Evolutionary conservation across 768 basidiomycete species (phyloP), one percentile per base, ranked within the genome.

Genomic region (Boletus speciosus): DNA sequence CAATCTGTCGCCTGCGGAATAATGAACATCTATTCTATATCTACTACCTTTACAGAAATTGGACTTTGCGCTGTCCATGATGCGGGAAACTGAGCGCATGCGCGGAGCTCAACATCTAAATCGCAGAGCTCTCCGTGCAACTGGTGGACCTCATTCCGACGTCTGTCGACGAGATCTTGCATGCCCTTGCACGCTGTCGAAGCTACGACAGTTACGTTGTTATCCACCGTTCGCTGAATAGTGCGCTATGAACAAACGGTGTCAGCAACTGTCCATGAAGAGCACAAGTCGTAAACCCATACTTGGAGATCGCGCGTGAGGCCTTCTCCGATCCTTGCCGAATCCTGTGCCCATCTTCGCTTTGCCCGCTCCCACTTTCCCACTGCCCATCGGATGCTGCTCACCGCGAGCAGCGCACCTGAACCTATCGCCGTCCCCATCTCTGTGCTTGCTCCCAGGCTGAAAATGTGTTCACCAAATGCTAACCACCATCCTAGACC

Each of bases 301-400:
- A 85, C 88, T 76, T 77, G 75, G 21, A 89, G 68, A 68, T 90
- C 87, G 42, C 87, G 75, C 43, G 78, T 75, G 36, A 88, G 72
- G 0, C 88, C 85, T 45, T 83, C 74, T 6, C 81, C 79, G 4
- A 88, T 74, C 46, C 88, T 75, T 19, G 62, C 63, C 76, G 82
- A 86, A 64, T 90, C 87, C 49, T 79, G 76, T 80, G 80, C 79
- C 87, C 88, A 92, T 55, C 71, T 73, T 52, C 69, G 72, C 66
- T 86, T 85, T 4, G 82, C 81, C 58, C 75, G 80, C 52, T 89
- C 86, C 86, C 88, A 91, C 54, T 74, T 74, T 12, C 81, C 79
- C 6, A 86, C 74, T 2, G 78, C 80, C 84, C 85, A 88, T 39
- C 86, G 73, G 39, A 88, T 55, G 43, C 82, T 78, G 3, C 69